These are phyloP conservation scores for Nicotiana undulata DNA, from an alignment of 257 asterid species.

Conservation along the genomic window DNA sequence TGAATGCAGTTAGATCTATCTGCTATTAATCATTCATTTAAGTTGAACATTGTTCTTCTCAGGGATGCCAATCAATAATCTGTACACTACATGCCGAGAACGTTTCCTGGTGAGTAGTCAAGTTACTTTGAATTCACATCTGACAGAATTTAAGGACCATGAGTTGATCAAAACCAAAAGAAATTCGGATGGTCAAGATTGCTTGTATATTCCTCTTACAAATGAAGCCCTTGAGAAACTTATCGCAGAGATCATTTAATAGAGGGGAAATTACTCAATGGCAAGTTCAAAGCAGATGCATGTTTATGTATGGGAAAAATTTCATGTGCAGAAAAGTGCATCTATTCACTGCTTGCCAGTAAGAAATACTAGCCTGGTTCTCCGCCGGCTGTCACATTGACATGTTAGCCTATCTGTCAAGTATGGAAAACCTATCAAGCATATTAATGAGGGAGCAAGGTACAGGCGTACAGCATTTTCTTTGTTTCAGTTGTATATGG, in stretches of 20 bases:
- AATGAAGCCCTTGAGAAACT: slow-evolving; percentile 74
- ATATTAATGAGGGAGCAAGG: background rate
- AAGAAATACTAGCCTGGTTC: background rate
- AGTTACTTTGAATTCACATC: slow-evolving; percentile 78
- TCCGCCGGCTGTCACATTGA: background rate
- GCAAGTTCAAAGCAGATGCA: background rate
- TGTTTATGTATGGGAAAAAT: background rate
- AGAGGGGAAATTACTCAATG: slow-evolving; percentile 4
- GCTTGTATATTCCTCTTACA: slow-evolving; percentile 68
- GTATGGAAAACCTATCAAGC: background rate
- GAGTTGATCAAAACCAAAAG: slow-evolving; percentile 79
- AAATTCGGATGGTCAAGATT: slow-evolving; percentile 78
- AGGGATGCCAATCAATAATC: slow-evolving; percentile 75
- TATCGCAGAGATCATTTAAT: slow-evolving; percentile 55
- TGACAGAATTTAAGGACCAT: slow-evolving; percentile 91
- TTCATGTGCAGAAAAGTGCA: background rate
- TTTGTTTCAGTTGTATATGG: background rate
- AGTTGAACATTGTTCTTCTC: slow-evolving; percentile 10
- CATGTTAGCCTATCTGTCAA: background rate
- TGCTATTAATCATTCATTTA: background rate
- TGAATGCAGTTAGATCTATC: background rate
- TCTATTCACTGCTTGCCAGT: background rate
- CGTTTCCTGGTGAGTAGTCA: slow-evolving; percentile 87
- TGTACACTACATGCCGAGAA: slow-evolving; percentile 76
- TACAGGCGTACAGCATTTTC: too few species aligned